Evolutionary conservation across 108 stramenopile species (phyloP), one percentile per base, ranked within the genome.

Genomic region (Nitzschia palea): DNA sequence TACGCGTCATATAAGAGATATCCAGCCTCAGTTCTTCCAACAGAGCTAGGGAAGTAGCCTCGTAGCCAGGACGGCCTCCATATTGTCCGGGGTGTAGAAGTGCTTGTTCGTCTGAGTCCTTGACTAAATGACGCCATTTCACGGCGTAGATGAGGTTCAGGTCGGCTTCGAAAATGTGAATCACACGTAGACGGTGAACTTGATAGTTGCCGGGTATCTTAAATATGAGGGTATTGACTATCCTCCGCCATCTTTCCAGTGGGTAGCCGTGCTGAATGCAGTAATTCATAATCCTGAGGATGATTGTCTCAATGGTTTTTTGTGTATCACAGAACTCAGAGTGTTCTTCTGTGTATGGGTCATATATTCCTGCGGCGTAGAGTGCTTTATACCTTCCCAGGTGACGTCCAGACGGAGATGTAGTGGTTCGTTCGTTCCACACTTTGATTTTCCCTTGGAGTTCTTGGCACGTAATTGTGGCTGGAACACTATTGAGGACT

Each of bases 81-180:
- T 51, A 18, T 51, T 51, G 50, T 6, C 50, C 50, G n/a, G 6
- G 50, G 18, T 51, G n/a, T 6, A 18, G 8, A 6, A 51, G 18
- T 10, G 8, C 12, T 18, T n/a, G 18, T 23, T 23, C 12, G n/a
- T 51, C 55, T 12, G 30, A 14, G 29, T 28, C 9, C 10, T 29
- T 15, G 9, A 65, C 4, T n/a, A 18, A 23, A 9, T 31, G 23
- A 9, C 30, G 15, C 51, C 51, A 65, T 22, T 53, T 17, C 14
- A 65, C 27, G 15, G 8, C 23, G 17, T 55, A 25, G 29, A 53
- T 6, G 9, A 51, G 28, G 28, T 53, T 53, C 5, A 18, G n/a
- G 51, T 65, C 64, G 3, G 64, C 64, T 22, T 65, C 64, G 28
- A 30, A 65, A 27, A 65, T 15, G 30, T 65, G 64, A 10, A 65